These are phyloP conservation scores for Eutrema heterophyllum DNA, from an alignment of 345 rosid species.

Conservation along the genomic window DNA sequence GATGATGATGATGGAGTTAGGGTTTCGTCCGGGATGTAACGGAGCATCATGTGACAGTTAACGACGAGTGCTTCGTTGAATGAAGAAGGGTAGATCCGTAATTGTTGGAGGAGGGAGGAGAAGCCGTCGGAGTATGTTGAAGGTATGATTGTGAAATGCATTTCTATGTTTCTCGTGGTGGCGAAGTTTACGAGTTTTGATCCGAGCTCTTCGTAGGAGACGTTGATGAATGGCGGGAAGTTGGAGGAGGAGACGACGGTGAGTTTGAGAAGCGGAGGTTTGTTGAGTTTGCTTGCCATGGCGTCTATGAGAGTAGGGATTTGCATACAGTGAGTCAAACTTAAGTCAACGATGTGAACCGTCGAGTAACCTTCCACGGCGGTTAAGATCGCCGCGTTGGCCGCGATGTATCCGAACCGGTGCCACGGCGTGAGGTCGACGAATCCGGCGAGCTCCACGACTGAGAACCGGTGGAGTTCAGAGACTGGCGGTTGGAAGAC, in stretches of 20 bases:
- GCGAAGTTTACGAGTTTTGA: constrained; percentile 66
- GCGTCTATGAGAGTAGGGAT: constrained; percentile 91
- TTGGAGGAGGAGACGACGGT: constrained; percentile 62
- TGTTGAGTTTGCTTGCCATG: constrained; percentile 44
- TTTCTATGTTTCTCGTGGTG: constrained; percentile 54
- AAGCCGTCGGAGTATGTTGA: constrained; percentile 69
- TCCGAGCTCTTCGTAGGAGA: constrained; percentile 69
- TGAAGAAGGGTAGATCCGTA: constrained; percentile 47
- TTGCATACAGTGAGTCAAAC: constrained; percentile 95
- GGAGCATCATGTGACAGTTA: constrained; percentile 91
- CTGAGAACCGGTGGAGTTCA: constrained; percentile 59
- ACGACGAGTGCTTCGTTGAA: constrained; percentile 70
- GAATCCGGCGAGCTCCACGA: constrained; percentile 73
- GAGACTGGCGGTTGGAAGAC: constrained; percentile 24
- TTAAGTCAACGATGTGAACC: constrained; percentile 81
- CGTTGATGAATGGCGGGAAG: constrained; percentile 43
- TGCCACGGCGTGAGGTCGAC: constrained; percentile 97
- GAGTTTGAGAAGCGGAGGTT: constrained; percentile 61
- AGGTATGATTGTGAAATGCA: constrained; percentile 56
- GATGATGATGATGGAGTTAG: constrained; percentile 16
- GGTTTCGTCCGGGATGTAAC: constrained; percentile 69
- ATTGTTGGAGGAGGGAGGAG: constrained; percentile 57
- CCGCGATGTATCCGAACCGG: constrained; percentile 86
- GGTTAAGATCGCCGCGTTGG: constrained; percentile 72
- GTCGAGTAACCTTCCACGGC: constrained; percentile 72